Conservation (phyloP, 805 yeast genomes). For the Barnettozyma salicaria region DNA sequence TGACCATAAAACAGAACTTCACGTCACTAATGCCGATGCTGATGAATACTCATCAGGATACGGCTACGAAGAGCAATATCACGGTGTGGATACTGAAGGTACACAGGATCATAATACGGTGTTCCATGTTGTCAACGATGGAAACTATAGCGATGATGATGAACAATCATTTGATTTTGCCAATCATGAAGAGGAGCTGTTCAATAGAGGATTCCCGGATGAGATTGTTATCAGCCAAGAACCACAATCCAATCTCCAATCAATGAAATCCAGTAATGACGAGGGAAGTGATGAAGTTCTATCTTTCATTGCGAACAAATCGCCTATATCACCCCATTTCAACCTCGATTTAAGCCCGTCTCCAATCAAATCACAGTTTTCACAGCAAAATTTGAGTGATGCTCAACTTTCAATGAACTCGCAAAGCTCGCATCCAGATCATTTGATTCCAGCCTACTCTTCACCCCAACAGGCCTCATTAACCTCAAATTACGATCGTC, state of each 20-base stretch:
- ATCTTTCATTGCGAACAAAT: constrained; percentile 31
- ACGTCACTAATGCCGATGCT: background rate
- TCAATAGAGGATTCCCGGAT: constrained; percentile 4
- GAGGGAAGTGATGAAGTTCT: constrained; percentile 25
- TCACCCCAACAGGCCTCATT: background rate
- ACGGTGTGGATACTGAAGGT: constrained; percentile 5
- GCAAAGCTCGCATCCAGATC: no score
- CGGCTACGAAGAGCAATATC: background rate
- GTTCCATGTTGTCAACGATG: constrained; percentile 27
- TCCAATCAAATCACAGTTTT: constrained; percentile 1
- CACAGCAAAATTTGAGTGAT: constrained; percentile 8
- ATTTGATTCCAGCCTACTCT: no score
- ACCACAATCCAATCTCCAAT: background rate
- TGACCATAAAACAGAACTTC: background rate
- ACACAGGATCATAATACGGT: constrained; percentile 8
- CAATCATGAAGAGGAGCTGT: background rate
- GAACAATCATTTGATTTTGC: background rate
- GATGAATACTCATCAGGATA: background rate
- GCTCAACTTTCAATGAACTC: background rate
- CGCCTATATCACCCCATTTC: constrained; percentile 29
- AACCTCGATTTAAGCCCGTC: constrained; percentile 17
- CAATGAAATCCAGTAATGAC: background rate
- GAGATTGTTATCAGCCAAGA: constrained; percentile 16
- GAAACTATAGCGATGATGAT: constrained; percentile 19
- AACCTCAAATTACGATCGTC: constrained; percentile 31